Conservation (phyloP, 805 yeast species). For the Metschnikowia anglica region DNA sequence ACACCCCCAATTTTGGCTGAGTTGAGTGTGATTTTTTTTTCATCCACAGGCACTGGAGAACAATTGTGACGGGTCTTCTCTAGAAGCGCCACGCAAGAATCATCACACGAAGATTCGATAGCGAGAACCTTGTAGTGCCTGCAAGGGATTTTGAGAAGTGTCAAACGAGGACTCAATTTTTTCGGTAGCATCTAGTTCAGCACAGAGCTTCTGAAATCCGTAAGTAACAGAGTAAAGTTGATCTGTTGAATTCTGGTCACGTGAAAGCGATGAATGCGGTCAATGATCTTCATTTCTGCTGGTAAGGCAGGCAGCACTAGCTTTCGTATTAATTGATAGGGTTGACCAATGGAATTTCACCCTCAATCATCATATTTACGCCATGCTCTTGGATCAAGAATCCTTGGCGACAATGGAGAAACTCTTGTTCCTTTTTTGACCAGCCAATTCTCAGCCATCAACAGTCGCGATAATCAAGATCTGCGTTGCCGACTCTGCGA, state of each 20-base stretch:
- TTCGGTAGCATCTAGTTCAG: slow-evolving; percentile 3
- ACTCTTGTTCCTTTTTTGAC: not conserved
- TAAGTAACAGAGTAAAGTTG: not conserved
- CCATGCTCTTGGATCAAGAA: no score
- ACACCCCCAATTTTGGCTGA: slow-evolving; percentile 77
- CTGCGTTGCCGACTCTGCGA: not conserved
- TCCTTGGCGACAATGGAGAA: no score
- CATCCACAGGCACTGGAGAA: slow-evolving; percentile 54
- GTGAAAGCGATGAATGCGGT: slow-evolving; percentile 1
- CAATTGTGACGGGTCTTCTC: slow-evolving; percentile 42
- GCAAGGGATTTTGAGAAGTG: not conserved
- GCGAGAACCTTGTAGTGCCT: slow-evolving; percentile 66
- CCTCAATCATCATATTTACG: no score
- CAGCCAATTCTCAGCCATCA: slow-evolving; percentile 1
- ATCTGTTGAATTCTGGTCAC: slow-evolving; percentile 1
- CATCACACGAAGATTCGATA: slow-evolving; percentile 93
- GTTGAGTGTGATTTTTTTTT: slow-evolving; percentile 63
- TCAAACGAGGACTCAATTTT: not conserved
- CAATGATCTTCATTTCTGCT: no score
- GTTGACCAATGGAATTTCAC: no score
- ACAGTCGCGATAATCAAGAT: slow-evolving; percentile 2
- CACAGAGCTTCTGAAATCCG: not conserved
- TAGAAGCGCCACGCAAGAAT: slow-evolving; percentile 81
- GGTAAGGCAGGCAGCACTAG: no score
- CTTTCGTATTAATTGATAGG: no score